Evolutionary conservation across 1,284 basidiomycete species (phyloP), one percentile per base, ranked within the genome.

Genomic region (Inonotus hispidus): DNA sequence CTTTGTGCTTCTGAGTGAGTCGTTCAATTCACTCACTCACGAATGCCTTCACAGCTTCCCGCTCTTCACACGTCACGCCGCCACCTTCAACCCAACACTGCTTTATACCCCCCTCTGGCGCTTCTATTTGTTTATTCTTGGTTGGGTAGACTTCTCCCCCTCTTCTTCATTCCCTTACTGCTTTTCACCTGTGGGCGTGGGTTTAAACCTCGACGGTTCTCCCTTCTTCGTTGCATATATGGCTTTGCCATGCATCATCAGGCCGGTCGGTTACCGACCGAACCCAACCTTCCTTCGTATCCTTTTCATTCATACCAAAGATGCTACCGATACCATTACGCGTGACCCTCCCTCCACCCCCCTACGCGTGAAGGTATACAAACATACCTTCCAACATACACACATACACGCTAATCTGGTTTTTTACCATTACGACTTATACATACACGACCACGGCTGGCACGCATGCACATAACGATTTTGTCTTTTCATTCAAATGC

Each of bases 371-470:
- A n/a, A n/a, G n/a, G n/a, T n/a, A n/a, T n/a, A n/a, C n/a, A n/a
- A n/a, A n/a, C n/a, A n/a, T n/a, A n/a, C n/a, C n/a, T n/a, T n/a
- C n/a, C n/a, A n/a, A 47, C 10, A 47, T 47, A 47, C 45, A 41
- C n/a, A 35, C 32, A 35, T 23, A 13, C 57, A 5, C 32, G 32
- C 21, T 29, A 53, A 54, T 59, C 57, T 52, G 57, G 57, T n/a
- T n/a, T n/a, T n/a, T 59, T 41, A 53, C 53, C 50, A 43, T 39
- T 29, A 43, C 57, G 13, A 19, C 19, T 14, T 21, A 43, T 16
- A 6, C 41, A 43, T 14, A 39, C 52, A 52, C 39, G 19, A n/a
- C 19, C 19, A 25, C 49, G 47, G 57, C 49, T 59, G 58, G 58
- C 49, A 59, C 58, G 49, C 58, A 45, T 35, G 46, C 29, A 58